These are phyloP conservation scores for Venturia effusa DNA, from an alignment of 2,329 filamentous ascomycete genomes.

Conservation along the genomic window DNA sequence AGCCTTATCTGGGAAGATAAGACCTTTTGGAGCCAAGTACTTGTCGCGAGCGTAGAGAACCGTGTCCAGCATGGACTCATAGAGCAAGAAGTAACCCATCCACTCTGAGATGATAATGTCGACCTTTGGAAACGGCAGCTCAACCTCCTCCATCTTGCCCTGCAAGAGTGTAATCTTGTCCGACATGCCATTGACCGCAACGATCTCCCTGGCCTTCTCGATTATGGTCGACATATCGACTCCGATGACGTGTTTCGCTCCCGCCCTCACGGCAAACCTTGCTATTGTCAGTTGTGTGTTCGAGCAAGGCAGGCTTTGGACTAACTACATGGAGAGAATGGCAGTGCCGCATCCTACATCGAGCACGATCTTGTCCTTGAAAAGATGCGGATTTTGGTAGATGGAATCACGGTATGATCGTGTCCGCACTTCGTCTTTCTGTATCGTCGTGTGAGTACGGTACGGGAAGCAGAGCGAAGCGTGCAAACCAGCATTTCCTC, in stretches of 20 bases:
- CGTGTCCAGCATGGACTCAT: slow-evolving; percentile 98
- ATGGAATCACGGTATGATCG: slow-evolving; percentile 95
- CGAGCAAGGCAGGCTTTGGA: slow-evolving; percentile 6
- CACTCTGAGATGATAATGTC: slow-evolving; percentile 99
- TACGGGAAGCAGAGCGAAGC: slow-evolving; percentile 2
- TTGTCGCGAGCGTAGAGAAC: slow-evolving; percentile 92
- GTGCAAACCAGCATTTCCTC: slow-evolving; percentile 90
- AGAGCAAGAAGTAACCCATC: slow-evolving; percentile 99
- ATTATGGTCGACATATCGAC: slow-evolving; percentile 99
- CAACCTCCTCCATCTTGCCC: slow-evolving; percentile 99
- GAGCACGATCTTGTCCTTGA: slow-evolving; percentile 86
- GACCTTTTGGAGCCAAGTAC: slow-evolving; percentile 74
- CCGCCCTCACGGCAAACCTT: slow-evolving; percentile 94
- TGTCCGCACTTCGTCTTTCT: slow-evolving; percentile 99
- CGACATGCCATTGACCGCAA: slow-evolving; percentile 78
- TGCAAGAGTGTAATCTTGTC: slow-evolving; percentile 96
- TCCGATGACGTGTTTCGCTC: slow-evolving; percentile 96
- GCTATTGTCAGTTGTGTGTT: slow-evolving; percentile 10
- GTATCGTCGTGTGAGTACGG: slow-evolving; percentile 14
- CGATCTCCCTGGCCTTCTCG: slow-evolving; percentile 94
- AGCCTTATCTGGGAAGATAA: slow-evolving; percentile 98
- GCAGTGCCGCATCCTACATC: slow-evolving; percentile 96
- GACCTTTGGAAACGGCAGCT: slow-evolving; percentile 85
- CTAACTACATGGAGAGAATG: slow-evolving; percentile 86
- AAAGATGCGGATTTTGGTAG: slow-evolving; percentile 89